Conservation (phyloP, 306 rosid species). For the Vigna mungo region DNA sequence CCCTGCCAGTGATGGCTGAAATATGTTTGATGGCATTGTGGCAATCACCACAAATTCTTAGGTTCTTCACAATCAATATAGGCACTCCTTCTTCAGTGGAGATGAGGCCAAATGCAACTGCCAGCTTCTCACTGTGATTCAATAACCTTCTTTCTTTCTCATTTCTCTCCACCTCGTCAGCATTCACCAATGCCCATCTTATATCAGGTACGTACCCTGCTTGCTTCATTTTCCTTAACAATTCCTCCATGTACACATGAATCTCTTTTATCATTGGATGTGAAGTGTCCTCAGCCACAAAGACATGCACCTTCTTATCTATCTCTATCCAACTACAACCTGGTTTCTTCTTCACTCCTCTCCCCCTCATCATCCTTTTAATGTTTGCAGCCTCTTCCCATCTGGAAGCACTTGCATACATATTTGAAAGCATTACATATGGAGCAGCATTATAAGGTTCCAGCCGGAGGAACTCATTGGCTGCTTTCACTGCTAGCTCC, state of each 20-base stretch:
- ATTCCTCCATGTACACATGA: constrained; percentile 67
- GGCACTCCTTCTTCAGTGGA: constrained; percentile 70
- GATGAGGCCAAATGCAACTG: constrained; percentile 75
- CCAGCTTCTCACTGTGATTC: constrained; percentile 82
- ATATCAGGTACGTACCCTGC: constrained; percentile 74
- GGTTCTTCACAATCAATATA: constrained; percentile 76
- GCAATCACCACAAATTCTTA: constrained; percentile 87
- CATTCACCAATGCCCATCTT: constrained; percentile 70
- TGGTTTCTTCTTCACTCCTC: constrained; percentile 83
- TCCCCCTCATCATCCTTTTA: constrained; percentile 71
- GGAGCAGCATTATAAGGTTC: constrained; percentile 77
- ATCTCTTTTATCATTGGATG: constrained; percentile 78
- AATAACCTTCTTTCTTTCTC: constrained; percentile 73
- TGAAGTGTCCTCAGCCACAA: constrained; percentile 81
- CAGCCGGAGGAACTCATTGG: constrained; percentile 62
- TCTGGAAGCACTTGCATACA: constrained; percentile 69
- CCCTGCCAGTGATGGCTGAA: constrained; percentile 67
- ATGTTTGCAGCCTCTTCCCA: constrained; percentile 72
- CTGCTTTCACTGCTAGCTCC: constrained; percentile 79
- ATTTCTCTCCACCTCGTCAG: constrained; percentile 56
- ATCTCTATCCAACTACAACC: constrained; percentile 93
- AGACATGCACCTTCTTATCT: constrained; percentile 62
- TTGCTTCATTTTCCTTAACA: constrained; percentile 63
- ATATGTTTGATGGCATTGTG: constrained; percentile 82
- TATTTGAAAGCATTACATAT: constrained; percentile 70